Percentiles rank a stretch among this genome's conserved stretches.
Conservation (phyloP, 169 alveolate genomes). For the Plasmodium fragile region DNA sequence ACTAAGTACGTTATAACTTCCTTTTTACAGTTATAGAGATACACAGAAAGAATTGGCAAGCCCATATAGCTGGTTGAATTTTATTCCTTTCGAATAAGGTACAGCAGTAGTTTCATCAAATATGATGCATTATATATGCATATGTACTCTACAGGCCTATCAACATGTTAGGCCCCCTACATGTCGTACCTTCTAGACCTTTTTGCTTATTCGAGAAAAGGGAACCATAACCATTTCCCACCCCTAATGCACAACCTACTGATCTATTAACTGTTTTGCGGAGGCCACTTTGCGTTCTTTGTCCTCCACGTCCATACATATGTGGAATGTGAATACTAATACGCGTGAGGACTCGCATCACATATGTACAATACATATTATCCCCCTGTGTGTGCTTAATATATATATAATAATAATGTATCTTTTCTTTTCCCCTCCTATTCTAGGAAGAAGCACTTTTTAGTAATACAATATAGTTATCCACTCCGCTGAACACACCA, state of each 20-base stretch:
- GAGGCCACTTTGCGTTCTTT: not conserved
- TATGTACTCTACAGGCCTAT: not conserved
- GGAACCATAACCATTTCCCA: not conserved
- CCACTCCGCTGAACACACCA: not conserved
- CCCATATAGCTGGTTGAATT: not conserved
- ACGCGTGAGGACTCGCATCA: not conserved
- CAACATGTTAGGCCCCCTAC: not conserved
- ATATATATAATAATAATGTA: not conserved
- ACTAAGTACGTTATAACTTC: not conserved
- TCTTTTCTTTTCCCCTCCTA: not conserved
- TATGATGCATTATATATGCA: not conserved
- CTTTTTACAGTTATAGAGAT: not conserved
- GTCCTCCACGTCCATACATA: not conserved
- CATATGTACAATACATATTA: not conserved
- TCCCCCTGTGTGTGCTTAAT: not conserved
- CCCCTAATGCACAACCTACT: not conserved
- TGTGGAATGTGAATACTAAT: not conserved
- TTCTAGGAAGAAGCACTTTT: not conserved
- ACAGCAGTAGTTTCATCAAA: not conserved
- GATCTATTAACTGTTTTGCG: not conserved
- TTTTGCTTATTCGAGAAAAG: not conserved
- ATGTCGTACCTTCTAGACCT: not conserved
- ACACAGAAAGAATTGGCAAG: not conserved
- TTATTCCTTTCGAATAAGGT: not conserved
- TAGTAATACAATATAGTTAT: not conserved